Base-by-base conservation (phyloP, 2,329 filamentous ascomycete species). In the Trichothecium sympodiale region DNA sequence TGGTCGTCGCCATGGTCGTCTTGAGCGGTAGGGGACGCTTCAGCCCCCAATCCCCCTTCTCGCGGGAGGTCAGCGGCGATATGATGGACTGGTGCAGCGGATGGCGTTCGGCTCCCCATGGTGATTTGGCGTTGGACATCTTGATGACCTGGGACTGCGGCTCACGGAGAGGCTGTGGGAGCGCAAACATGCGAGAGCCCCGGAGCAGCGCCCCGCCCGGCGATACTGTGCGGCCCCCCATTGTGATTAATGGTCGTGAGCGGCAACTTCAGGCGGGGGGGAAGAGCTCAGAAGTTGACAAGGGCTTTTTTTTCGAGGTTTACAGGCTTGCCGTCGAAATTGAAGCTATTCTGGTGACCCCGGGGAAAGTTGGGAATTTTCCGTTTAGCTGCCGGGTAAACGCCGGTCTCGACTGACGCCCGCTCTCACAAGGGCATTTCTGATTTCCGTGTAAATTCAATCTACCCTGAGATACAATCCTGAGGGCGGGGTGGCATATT, bases 31-130 rank as follows among this genome's bases (percentile, higher is more conserved):
- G 66, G 1, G 86, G 70, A 37, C 89, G 71, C 64, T 96, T 96
- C 48, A 95, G 65, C 12, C 89, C 89, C 88, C 89, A 96, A 52
- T 96, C 89, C 26, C 89, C 89, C 51, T 75, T 75, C 29, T 69
- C 64, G 17, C 85, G 71, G 7, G 87, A 88, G 14, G 77, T 70
- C 31, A 71, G 63, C 5, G 86, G 80, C 1, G 86, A 88, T 12
- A 80, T 79, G 52, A 96, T 82, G 42, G 87, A 75, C 53, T 91
- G 83, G 54, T 83, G 74, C 35, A 78, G 86, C n/a, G 89, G 89
- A 12, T 33, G 16, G 29, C 32, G 17, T 14, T 29, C 15, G 34
- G 16, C n/a, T 13, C 16, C 17, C 10, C 18, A 20, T 15, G 49
- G 41, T 25, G 58, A 59, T 42, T 58, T 60, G 40, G 52, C 47